Evolutionary conservation across 768 basidiomycete genomes (phyloP), one percentile per base, ranked within the genome.

Genomic region (Kwoniella shandongensis): DNA sequence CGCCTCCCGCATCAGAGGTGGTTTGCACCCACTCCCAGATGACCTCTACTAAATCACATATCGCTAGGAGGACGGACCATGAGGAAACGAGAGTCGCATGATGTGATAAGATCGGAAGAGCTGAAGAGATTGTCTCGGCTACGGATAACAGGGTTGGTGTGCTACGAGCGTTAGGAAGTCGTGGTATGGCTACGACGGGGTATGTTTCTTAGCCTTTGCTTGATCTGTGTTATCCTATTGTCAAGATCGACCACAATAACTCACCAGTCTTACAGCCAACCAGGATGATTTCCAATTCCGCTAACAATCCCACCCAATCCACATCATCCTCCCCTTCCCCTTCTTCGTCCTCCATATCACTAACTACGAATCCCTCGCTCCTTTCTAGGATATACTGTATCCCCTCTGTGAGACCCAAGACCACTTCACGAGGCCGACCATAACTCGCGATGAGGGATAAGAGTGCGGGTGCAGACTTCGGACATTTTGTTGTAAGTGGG

Each of bases 141-240:
- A 63, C 22, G 2, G 57, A 56, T 1, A 69, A 42, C 10, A 69
- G 45, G 1, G 67, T 65, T 2, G 67, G 67, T 17, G 63, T 65
- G n/a, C 57, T 60, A 39, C 51, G 57, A n/a, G 46, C 51, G 13
- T 44, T 53, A 4, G 57, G 41, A 25, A 69, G 41, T 38, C 61
- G 20, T 4, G 47, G 46, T n/a, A 44, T 56, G 36, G 44, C 54
- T 56, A 26, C 3, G 17, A 32, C 32, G 32, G 6, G 7, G 32
- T 6, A 32, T 13, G n/a, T 32, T 32, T 6, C 6, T 32, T 13
- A 32, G 40, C 40, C 20, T 30, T 5, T 10, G 27, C 18, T 27
- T 26, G 51, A 20, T 2, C 47, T 15, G 11, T 39, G 35, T 18
- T 54, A 49, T n/a, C 39, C 56, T 59, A 18, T 13, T 27, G 35